A percentile compares a stretch with the other conserved stretches of the same genome.
Conservation (phyloP, 441 rosid species). For the Euphorbia schlechtendalii region DNA sequence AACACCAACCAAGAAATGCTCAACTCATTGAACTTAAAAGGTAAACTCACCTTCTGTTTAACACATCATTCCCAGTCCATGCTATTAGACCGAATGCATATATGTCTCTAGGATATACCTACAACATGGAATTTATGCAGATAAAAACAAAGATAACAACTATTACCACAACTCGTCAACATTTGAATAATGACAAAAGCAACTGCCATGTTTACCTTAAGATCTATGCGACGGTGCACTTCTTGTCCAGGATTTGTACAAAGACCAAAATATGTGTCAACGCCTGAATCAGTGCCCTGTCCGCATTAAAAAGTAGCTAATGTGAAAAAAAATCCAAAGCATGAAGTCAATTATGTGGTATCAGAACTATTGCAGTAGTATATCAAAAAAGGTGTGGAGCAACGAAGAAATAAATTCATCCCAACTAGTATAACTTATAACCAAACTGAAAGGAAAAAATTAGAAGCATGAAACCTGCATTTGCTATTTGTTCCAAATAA, state of each 20-base stretch:
- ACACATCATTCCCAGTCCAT: slow-evolving; percentile 91
- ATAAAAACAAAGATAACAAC: neutral
- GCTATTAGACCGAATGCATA: slow-evolving; percentile 85
- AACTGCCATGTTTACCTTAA: slow-evolving; percentile 49
- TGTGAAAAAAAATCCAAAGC: too few relatives aligned
- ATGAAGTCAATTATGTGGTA: neutral
- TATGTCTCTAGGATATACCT: slow-evolving; percentile 91
- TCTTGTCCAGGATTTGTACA: slow-evolving; percentile 81
- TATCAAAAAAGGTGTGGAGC: slow-evolving; percentile 1
- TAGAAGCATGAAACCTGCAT: neutral
- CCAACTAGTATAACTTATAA: too few relatives aligned
- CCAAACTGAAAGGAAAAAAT: too few relatives aligned
- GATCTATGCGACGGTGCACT: slow-evolving; percentile 76
- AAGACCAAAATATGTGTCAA: slow-evolving; percentile 87
- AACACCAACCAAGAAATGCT: neutral
- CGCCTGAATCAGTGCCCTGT: slow-evolving; percentile 85
- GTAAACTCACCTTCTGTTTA: slow-evolving; percentile 61
- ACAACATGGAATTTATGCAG: slow-evolving; percentile 7
- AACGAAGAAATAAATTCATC: neutral
- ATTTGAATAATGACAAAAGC: neutral
- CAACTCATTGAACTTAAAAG: neutral
- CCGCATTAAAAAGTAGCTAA: slow-evolving; percentile 6
- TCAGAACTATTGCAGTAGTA: neutral
- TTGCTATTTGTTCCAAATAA: neutral
- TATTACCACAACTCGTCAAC: neutral